phyloP scores from a whole-genome alignment of 257 asterid species.

The Eustoma russellianum region DNA sequence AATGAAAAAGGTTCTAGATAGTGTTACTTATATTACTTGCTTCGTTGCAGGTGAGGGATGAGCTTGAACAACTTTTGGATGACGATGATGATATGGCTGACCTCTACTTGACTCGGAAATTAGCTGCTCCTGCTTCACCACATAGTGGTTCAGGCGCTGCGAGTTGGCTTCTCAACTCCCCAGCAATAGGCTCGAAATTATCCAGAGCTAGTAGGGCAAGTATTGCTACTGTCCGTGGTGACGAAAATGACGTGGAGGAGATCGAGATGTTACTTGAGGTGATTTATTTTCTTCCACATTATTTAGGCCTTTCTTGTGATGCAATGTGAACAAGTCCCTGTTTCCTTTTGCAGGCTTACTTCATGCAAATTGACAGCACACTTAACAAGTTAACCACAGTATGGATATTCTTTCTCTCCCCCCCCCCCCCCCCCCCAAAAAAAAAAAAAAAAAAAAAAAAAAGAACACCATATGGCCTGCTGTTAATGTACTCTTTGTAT shows the following conservation, averaged over 20 bases:
- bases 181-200: conserved; percentile 79
- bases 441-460: too few relatives aligned
- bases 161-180: conserved; percentile 64
- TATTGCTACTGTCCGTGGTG: conserved; percentile 71
- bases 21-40: conserved; percentile 5
- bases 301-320: not conserved
- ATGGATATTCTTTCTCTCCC: conserved; percentile 13
- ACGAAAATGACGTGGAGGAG: conserved; percentile 84
- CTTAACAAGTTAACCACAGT: conserved; percentile 81
- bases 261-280: conserved; percentile 97
- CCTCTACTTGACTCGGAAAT: conserved; percentile 81
- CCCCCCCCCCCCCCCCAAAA: too few relatives aligned
- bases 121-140: conserved; percentile 58
- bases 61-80: conserved; percentile 92
- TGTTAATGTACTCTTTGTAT: too few relatives aligned
- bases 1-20: too few relatives aligned
- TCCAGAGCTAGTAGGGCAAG: conserved; percentile 86
- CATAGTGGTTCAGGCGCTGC: conserved; percentile 76
- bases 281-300: conserved; percentile 1
- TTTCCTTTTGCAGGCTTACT: conserved; percentile 59
- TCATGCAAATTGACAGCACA: conserved; percentile 89
- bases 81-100: conserved; percentile 98
- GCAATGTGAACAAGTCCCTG: not conserved
- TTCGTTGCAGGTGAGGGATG: conserved; percentile 75
- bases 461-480: too few relatives aligned